These are phyloP conservation scores for Papiliotrema nemorosa DNA, from an alignment of 1,284 basidiomycete species.

Conservation along the genomic window DNA sequence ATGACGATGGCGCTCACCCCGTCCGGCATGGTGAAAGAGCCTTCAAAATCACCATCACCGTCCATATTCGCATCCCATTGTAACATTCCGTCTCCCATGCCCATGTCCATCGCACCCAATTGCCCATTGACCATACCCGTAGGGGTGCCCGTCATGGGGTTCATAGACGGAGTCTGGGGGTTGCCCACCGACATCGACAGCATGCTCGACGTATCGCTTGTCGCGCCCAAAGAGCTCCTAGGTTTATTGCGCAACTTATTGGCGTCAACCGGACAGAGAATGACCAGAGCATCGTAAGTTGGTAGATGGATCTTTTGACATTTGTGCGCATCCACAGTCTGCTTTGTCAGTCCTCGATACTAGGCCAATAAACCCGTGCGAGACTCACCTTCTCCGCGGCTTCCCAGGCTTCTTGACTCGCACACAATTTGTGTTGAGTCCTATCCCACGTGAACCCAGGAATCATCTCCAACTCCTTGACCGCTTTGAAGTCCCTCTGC, in stretches of 20 bases:
- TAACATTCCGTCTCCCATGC: neutral
- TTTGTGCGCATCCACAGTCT: slow-evolving; percentile 26
- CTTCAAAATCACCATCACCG: slow-evolving; percentile 11
- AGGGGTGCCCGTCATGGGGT: neutral
- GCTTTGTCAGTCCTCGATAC: neutral
- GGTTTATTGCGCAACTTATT: slow-evolving; percentile 13
- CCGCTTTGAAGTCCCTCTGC: slow-evolving; percentile 41
- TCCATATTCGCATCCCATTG: slow-evolving; percentile 1
- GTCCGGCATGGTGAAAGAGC: slow-evolving; percentile 24
- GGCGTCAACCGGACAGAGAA: slow-evolving; percentile 27
- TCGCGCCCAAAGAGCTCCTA: slow-evolving; percentile 17
- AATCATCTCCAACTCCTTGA: slow-evolving; percentile 29
- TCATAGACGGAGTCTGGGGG: slow-evolving; percentile 3
- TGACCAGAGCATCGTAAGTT: slow-evolving; percentile 28
- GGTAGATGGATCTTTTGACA: slow-evolving; percentile 38
- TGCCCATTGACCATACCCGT: neutral
- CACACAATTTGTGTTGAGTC: slow-evolving; percentile 22
- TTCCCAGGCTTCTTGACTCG: slow-evolving; percentile 30
- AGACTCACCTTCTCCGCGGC: slow-evolving; percentile 26
- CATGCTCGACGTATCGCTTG: slow-evolving; percentile 17
- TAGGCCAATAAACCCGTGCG: neutral
- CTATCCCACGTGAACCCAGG: slow-evolving; percentile 35
- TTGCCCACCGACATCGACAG: slow-evolving; percentile 12
- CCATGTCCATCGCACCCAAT: neutral
- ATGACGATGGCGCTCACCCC: slow-evolving; percentile 15